phyloP scores from a whole-genome alignment of 345 rosid species.

The Corymbia maculata region DNA sequence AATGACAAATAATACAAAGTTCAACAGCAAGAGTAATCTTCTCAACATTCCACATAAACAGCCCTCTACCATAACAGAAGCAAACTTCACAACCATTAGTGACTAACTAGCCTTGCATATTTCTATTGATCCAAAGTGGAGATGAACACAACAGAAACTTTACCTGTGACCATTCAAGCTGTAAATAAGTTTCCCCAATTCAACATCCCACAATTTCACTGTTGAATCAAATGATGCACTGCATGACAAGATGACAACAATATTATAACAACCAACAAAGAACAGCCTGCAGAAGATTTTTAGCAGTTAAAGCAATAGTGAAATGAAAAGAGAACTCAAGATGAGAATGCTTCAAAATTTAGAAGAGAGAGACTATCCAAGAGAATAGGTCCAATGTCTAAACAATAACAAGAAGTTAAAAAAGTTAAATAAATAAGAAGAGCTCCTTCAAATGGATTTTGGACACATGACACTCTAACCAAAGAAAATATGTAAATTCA shows the following conservation, averaged over 20 bases:
- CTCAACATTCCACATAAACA: neutral
- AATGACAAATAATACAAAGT: neutral
- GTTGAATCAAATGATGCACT: constrained; percentile 99
- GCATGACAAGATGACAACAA: constrained; percentile 1
- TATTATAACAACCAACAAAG: neutral
- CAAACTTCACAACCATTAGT: neutral
- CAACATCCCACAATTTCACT: constrained; percentile 97
- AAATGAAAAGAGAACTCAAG: neutral
- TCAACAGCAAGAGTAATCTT: neutral
- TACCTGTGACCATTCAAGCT: constrained; percentile 96
- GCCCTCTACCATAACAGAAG: neutral
- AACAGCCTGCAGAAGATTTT: neutral
- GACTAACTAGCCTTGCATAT: neutral
- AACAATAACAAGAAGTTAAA: neutral
- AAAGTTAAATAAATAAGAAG: neutral
- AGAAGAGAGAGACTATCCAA: neutral
- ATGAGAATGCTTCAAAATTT: neutral
- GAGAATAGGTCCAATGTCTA: neutral
- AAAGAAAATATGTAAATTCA: neutral
- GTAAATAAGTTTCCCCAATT: constrained; percentile 73
- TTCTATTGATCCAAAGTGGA: neutral
- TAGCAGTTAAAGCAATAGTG: neutral
- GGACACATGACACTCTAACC: neutral
- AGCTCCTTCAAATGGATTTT: neutral
- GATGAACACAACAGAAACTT: neutral